These are phyloP conservation scores for Cenchrus fungigraminus DNA, from an alignment of 176 grass and related monocot species.

Conservation along the genomic window DNA sequence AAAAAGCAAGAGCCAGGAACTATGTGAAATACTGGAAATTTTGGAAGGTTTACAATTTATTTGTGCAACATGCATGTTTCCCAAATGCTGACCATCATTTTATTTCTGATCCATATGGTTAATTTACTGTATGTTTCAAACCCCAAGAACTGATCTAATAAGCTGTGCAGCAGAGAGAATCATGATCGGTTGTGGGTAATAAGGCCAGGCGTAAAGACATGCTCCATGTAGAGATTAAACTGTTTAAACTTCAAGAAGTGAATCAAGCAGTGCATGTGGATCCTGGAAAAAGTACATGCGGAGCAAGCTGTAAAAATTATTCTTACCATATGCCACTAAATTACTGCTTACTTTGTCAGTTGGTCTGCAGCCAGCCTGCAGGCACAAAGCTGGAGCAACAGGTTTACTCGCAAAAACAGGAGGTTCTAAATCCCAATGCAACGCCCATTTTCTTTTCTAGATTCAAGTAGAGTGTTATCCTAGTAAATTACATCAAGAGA, in stretches of 20 bases:
- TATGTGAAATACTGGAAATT: background rate
- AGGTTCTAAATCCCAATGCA: slow-evolving; percentile 53
- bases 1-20: background rate
- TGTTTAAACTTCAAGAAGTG: slow-evolving; percentile 44
- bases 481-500: slow-evolving; percentile 17
- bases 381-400: slow-evolving; percentile 31
- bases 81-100: background rate
- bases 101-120: background rate
- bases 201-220: slow-evolving; percentile 42
- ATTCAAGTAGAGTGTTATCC: slow-evolving; percentile 26
- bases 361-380: slow-evolving; percentile 38
- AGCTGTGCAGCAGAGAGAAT: slow-evolving; percentile 20
- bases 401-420: slow-evolving; percentile 41
- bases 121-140: background rate
- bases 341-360: slow-evolving; percentile 39
- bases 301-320: slow-evolving; percentile 45
- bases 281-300: slow-evolving; percentile 31
- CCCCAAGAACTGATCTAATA: slow-evolving; percentile 36
- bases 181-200: slow-evolving; percentile 45
- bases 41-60: background rate
- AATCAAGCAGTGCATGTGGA: slow-evolving; percentile 53
- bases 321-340: slow-evolving; percentile 32
- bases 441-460: slow-evolving; percentile 23
- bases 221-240: slow-evolving; percentile 35
- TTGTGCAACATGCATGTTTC: slow-evolving; percentile 25